A percentile compares a stretch with the other conserved stretches of the same genome.
Evolutionary conservation across 192 early-diverging fungal genomes (phyloP).

Genomic region (Haplosporangium gracile): DNA sequence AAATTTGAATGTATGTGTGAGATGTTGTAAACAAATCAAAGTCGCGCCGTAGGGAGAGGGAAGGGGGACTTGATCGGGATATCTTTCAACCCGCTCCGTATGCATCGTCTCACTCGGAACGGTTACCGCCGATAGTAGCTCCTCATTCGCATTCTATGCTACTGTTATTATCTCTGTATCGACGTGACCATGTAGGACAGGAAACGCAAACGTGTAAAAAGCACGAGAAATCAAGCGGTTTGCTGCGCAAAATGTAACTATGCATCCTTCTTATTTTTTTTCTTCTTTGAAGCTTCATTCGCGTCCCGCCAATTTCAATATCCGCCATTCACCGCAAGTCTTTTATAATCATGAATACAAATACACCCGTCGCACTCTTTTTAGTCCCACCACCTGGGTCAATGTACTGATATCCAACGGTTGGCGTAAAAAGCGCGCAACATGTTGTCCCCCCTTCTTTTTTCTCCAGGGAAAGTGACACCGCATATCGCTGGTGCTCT

Average conservation of each 20-base stretch:
- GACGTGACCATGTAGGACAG: neutral
- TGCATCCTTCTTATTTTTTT: neutral
- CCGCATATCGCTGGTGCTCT: neutral
- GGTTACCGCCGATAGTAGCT: neutral
- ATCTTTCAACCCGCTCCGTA: too few species aligned
- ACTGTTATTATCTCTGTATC: neutral
- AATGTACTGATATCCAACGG: neutral
- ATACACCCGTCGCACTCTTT: neutral
- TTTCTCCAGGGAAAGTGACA: neutral
- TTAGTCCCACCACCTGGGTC: neutral
- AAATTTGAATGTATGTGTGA: too few species aligned
- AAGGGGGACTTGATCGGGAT: too few species aligned
- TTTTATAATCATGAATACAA: neutral
- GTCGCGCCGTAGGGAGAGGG: too few species aligned
- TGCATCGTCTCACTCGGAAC: neutral
- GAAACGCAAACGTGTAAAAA: too few species aligned
- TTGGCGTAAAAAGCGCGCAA: neutral
- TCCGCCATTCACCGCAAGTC: neutral
- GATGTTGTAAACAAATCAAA: too few species aligned
- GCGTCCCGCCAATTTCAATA: neutral
- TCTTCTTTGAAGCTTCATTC: neutral
- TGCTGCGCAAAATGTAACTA: conserved; percentile 2
- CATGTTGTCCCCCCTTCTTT: neutral
- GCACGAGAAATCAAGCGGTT: neutral
- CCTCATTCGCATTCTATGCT: neutral